Conservation (phyloP, 2,329 filamentous ascomycete genomes). For the Fusarium sp. region DNA sequence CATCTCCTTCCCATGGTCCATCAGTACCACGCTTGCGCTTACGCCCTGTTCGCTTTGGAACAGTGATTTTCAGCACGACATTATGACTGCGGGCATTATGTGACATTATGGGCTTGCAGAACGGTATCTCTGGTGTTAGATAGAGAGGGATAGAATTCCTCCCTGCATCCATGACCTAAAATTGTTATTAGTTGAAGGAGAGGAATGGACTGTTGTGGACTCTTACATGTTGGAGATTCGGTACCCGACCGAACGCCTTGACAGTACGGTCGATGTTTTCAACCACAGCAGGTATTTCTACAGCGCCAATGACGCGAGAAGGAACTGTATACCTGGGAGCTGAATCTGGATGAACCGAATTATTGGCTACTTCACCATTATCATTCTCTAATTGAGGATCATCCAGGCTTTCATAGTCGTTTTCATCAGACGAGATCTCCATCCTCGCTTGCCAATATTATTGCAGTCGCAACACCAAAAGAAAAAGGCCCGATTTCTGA, state of each 20-base stretch:
- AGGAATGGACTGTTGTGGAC: background rate
- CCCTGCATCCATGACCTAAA: conserved; percentile 60
- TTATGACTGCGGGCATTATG: conserved; percentile 81
- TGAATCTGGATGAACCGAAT: conserved; percentile 20
- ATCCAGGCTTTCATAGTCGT: conserved; percentile 33
- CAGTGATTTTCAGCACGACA: conserved; percentile 83
- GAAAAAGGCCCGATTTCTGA: background rate
- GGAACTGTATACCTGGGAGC: conserved; percentile 51
- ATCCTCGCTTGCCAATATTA: background rate
- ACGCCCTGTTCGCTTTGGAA: conserved; percentile 86
- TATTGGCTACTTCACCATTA: background rate
- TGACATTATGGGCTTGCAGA: conserved; percentile 81
- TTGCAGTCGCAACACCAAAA: background rate
- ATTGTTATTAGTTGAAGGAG: background rate
- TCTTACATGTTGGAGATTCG: conserved; percentile 52
- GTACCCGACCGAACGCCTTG: conserved; percentile 53
- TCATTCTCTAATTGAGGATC: conserved; percentile 22
- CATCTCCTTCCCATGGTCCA: conserved; percentile 67
- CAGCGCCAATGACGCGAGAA: conserved; percentile 49
- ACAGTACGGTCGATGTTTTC: conserved; percentile 55
- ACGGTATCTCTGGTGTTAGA: conserved; percentile 80
- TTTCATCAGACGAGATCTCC: conserved; percentile 34
- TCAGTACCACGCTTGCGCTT: conserved; percentile 84
- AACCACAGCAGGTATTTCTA: conserved; percentile 56
- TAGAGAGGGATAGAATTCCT: conserved; percentile 72